These are phyloP conservation scores for Massariosphaeria phaeospora DNA, from an alignment of 495 filamentous ascomycete genomes.

Conservation along the genomic window DNA sequence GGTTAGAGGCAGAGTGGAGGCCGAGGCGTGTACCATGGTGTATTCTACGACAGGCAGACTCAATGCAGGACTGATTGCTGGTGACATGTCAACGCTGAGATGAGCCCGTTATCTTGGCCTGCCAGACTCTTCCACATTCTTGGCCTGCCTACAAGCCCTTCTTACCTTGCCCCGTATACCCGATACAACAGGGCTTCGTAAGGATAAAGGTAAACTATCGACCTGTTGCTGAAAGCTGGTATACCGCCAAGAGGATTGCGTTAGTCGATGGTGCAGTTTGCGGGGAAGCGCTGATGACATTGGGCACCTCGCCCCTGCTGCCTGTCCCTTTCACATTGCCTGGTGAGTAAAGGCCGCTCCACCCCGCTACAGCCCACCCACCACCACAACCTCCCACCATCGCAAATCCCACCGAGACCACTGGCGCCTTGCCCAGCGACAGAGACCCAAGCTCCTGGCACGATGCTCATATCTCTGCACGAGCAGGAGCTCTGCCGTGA, in stretches of 20 bases:
- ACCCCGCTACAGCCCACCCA: neutral
- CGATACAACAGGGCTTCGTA: too few relatives aligned
- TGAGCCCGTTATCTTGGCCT: too few relatives aligned
- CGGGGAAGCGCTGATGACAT: neutral
- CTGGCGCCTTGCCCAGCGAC: too few relatives aligned
- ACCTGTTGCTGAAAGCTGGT: too few relatives aligned
- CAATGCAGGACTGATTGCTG: too few relatives aligned
- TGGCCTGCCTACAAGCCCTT: too few relatives aligned
- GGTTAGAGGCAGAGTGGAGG: neutral
- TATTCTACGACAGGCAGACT: slow-evolving; percentile 24
- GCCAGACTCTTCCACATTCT: too few relatives aligned
- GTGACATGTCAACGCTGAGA: slow-evolving; percentile 6
- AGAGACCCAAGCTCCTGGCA: neutral
- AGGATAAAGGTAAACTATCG: too few relatives aligned
- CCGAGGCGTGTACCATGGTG: slow-evolving; percentile 27
- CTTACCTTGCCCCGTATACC: too few relatives aligned
- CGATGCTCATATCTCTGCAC: slow-evolving; percentile 56
- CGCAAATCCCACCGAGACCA: slow-evolving; percentile 8
- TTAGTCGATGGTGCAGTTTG: too few relatives aligned
- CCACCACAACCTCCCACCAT: neutral
- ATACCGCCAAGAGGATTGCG: too few relatives aligned
- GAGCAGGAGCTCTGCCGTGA: slow-evolving; percentile 72
- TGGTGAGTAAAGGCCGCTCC: too few relatives aligned
- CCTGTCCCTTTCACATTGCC: neutral
- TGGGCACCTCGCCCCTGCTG: neutral